Percentiles rank a stretch among this genome's conserved stretches.
Evolutionary conservation across 352 stramenopile species (phyloP).

Genomic region (Pythium rishiriense): DNA sequence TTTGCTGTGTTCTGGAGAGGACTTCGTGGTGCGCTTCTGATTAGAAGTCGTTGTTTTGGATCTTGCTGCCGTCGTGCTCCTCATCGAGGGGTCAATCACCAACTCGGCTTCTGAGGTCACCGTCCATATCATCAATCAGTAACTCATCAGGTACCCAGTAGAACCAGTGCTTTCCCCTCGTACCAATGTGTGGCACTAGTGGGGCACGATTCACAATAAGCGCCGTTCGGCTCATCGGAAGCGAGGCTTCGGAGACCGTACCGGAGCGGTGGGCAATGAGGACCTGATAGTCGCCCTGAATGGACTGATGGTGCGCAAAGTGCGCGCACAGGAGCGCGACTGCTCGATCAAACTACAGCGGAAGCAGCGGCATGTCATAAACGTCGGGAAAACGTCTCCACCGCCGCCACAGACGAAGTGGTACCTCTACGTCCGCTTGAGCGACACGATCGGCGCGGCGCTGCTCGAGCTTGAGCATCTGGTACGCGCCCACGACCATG

Average conservation of each 20-base stretch:
- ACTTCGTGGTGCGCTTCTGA: background rate
- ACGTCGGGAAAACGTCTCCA: background rate
- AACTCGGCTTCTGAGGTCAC: slow-evolving; percentile 18
- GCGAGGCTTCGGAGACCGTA: background rate
- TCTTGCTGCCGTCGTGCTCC: background rate
- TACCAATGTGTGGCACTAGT: slow-evolving; percentile 58
- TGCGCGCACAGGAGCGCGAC: slow-evolving; percentile 42
- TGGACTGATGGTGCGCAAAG: slow-evolving; percentile 26
- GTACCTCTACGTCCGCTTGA: slow-evolving; percentile 45
- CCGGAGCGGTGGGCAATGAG: slow-evolving; percentile 25
- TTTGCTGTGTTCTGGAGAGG: background rate
- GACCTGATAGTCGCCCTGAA: slow-evolving; percentile 43
- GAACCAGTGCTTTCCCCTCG: background rate
- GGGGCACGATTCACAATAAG: slow-evolving; percentile 62
- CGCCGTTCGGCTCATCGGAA: slow-evolving; percentile 23
- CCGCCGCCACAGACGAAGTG: no score
- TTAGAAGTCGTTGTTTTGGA: background rate
- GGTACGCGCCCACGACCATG: slow-evolving; percentile 58
- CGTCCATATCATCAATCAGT: background rate
- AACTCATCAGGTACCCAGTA: background rate
- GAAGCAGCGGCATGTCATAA: background rate
- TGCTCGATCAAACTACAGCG: slow-evolving; percentile 50
- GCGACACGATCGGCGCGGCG: slow-evolving; percentile 33
- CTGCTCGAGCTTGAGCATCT: slow-evolving; percentile 54
- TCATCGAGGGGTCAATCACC: slow-evolving; percentile 4